Evolutionary conservation across 441 rosid genomes (phyloP).

Genomic region (Hypseocharis bilobata): DNA sequence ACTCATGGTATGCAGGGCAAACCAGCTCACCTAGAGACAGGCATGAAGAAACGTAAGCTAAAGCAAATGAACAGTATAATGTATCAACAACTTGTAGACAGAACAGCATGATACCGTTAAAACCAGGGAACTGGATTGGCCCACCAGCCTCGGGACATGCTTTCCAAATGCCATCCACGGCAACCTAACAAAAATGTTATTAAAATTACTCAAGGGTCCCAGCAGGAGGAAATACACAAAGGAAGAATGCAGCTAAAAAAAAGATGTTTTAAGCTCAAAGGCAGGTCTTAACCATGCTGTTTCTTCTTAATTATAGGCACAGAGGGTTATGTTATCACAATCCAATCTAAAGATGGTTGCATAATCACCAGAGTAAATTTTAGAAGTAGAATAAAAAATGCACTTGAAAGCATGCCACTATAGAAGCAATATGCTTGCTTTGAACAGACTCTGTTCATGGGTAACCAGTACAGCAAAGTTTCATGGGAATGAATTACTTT

Average conservation of each 20-base stretch:
- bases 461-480: neutral
- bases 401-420: no score
- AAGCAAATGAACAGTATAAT: conserved; percentile 10
- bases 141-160: conserved; percentile 80
- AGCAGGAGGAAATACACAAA: no score
- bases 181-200: conserved; percentile 47
- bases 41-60: conserved; percentile 15
- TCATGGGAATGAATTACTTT: neutral
- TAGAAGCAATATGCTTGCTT: no score
- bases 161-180: conserved; percentile 94
- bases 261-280: neutral
- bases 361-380: neutral
- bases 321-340: no score
- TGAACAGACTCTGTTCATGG: neutral
- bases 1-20: conserved; percentile 87
- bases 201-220: conserved; percentile 13
- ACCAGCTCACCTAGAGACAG: conserved; percentile 60
- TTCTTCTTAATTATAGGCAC: neutral
- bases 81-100: neutral
- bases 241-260: no score
- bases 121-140: conserved; percentile 75
- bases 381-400: neutral
- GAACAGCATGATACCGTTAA: conserved; percentile 51
- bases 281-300: conserved; percentile 1
- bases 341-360: neutral